Conservation (phyloP, 768 basidiomycete genomes). For the Naganishia vaughanmartiniae region DNA sequence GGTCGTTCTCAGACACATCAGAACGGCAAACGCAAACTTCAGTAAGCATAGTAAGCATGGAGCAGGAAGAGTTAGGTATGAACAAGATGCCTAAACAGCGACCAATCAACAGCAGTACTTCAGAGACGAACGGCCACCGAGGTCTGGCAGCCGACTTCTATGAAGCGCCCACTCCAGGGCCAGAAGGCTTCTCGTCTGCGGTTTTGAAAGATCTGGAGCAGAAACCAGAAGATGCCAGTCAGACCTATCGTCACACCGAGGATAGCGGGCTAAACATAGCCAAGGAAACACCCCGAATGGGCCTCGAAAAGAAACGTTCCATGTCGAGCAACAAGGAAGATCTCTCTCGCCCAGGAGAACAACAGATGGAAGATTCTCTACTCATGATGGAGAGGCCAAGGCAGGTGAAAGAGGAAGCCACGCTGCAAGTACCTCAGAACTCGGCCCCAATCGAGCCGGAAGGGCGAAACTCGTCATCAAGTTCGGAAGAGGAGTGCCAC, state of each 20-base stretch:
- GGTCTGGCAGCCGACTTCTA: constrained; percentile 16
- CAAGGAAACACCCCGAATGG: neutral
- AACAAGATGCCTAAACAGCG: neutral
- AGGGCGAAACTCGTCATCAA: constrained; percentile 5
- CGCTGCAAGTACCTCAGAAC: neutral
- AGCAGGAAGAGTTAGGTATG: neutral
- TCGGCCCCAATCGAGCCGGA: neutral
- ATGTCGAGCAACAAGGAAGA: neutral
- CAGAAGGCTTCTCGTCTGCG: neutral
- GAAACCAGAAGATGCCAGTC: neutral
- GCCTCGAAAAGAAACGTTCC: neutral
- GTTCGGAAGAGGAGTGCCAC: neutral
- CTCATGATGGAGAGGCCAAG: neutral
- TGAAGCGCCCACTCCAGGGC: neutral
- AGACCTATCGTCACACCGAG: neutral
- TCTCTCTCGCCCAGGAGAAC: neutral
- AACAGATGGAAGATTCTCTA: neutral
- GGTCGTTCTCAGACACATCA: neutral
- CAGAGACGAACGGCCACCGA: neutral
- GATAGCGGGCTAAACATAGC: neutral
- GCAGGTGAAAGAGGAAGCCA: neutral
- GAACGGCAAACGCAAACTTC: neutral
- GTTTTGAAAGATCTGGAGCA: neutral
- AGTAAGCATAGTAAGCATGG: neutral
- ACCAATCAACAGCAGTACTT: neutral